Percentiles rank a stretch among this genome's conserved stretches.
Conservation (phyloP, 805 yeast genomes). For the Sugiyamaella qingdaonensis region DNA sequence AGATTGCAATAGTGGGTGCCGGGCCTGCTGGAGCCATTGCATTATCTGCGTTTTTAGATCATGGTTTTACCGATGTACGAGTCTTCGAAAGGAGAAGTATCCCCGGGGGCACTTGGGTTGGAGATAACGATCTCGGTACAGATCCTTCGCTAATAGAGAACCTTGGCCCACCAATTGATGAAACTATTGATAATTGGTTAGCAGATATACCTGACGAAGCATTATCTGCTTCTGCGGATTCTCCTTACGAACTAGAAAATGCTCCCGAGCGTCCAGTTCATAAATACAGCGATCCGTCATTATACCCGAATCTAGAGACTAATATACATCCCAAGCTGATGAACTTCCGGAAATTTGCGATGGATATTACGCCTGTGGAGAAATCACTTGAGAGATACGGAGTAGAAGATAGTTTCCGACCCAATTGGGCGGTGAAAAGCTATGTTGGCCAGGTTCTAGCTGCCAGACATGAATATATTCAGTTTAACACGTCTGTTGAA, state of each 20-base stretch:
- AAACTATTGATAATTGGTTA: slow-evolving; percentile 1
- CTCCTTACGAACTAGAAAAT: neutral
- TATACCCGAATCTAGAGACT: slow-evolving; percentile 17
- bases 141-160: neutral
- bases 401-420: slow-evolving; percentile 9
- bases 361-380: neutral
- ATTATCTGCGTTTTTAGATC: slow-evolving; percentile 10
- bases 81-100: slow-evolving; percentile 13
- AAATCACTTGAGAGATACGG: slow-evolving; percentile 8
- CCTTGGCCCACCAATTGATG: neutral
- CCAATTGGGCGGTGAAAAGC: slow-evolving; percentile 4
- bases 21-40: slow-evolving; percentile 19
- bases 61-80: slow-evolving; percentile 13
- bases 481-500: slow-evolving; percentile 34
- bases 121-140: neutral
- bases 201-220: slow-evolving; percentile 2
- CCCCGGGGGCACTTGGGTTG: slow-evolving; percentile 16
- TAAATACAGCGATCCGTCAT: neutral
- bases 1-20: slow-evolving; percentile 16
- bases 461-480: slow-evolving; percentile 17
- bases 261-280: neutral
- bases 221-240: neutral
- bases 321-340: slow-evolving; percentile 14
- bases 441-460: slow-evolving; percentile 9
- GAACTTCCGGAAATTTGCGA: slow-evolving; percentile 10